Evolutionary conservation across 2,329 filamentous ascomycete species (phyloP), one percentile per base, ranked within the genome.

Genomic region (Colletotrichum endophyticum): DNA sequence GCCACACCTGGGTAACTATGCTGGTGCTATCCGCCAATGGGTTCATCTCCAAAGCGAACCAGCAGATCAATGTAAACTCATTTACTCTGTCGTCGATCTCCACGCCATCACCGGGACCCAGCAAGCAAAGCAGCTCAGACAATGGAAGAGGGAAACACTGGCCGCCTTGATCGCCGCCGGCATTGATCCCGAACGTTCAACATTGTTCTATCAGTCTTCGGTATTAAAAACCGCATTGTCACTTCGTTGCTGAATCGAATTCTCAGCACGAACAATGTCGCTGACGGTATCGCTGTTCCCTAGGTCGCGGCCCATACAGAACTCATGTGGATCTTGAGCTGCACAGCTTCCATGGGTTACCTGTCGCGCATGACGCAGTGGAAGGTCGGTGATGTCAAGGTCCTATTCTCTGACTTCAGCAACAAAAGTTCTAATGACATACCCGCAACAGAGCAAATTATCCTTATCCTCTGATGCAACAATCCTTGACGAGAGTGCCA

Each of bases 361-460:
- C 88, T 99, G n/a, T 94, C 94, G 12, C 91, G 97, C n/a, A 99
- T 99, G 97, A 99, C 97, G 32, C 97, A 99, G 85, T 99, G 97
- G 96, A 99, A 99, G 92, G 95, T 95, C 75, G 66, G 81, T 78
- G 28, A 11, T 27, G 13, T 44, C 16, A 19, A 22, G 39, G 9
- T 44, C 28, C 6, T n/a, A 13, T 30, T 34, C 15, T 12, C n/a
- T 27, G 28, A 28, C n/a, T n/a, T 44, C 36, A 61, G 19, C 13
- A 25, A 16, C 53, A 19, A 13, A 19, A 11, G 56, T n/a, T 27
- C 68, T 64, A 56, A 64, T 13, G 13, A 30, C 9, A 15, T 22
- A 15, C 19, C 28, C n/a, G 4, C 13, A 66, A 57, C 78, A 95
- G 94, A 95, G 92, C 84, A 98, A 98, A 84, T 86, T 97, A 22